phyloP scores from a whole-genome alignment of 768 basidiomycete genomes.

The Naganishia randhawae region DNA sequence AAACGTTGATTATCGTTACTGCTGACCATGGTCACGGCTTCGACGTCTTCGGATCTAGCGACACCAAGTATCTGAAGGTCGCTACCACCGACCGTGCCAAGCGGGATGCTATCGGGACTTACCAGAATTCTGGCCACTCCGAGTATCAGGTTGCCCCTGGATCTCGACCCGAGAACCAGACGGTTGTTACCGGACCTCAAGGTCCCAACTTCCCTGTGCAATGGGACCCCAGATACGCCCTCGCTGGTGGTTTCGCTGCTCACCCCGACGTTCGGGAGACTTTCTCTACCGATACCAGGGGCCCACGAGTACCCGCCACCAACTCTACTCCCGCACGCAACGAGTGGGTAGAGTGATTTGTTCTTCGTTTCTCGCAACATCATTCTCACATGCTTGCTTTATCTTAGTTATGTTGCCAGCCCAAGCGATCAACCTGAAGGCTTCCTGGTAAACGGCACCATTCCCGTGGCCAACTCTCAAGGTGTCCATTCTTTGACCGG shows the following conservation, averaged over 20 bases:
- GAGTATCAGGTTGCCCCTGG: slow-evolving; percentile 48
- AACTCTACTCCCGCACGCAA: slow-evolving; percentile 31
- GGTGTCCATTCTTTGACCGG: slow-evolving; percentile 49
- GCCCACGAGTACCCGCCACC: slow-evolving; percentile 43
- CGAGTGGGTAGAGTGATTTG: not conserved
- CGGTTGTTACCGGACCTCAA: slow-evolving; percentile 35
- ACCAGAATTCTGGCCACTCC: slow-evolving; percentile 39
- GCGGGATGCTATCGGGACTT: slow-evolving; percentile 49
- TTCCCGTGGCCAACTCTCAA: slow-evolving; percentile 41
- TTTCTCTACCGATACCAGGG: slow-evolving; percentile 36
- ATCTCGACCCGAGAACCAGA: slow-evolving; percentile 40
- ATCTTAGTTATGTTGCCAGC: slow-evolving; percentile 41
- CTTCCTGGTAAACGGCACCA: slow-evolving; percentile 49
- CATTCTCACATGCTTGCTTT: not conserved
- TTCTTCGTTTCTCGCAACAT: not conserved
- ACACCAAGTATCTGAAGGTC: slow-evolving; percentile 46
- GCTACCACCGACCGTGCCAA: slow-evolving; percentile 45
- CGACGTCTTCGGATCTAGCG: slow-evolving; percentile 50
- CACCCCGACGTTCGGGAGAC: slow-evolving; percentile 31
- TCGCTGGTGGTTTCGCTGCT: slow-evolving; percentile 31
- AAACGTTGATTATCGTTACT: slow-evolving; percentile 45
- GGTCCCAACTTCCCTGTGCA: slow-evolving; percentile 37
- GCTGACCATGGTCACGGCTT: slow-evolving; percentile 29
- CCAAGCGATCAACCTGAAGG: slow-evolving; percentile 46
- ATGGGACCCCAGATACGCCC: slow-evolving; percentile 52